Conservation (phyloP, 2,329 filamentous ascomycete species). For the Shiraia sp. region DNA sequence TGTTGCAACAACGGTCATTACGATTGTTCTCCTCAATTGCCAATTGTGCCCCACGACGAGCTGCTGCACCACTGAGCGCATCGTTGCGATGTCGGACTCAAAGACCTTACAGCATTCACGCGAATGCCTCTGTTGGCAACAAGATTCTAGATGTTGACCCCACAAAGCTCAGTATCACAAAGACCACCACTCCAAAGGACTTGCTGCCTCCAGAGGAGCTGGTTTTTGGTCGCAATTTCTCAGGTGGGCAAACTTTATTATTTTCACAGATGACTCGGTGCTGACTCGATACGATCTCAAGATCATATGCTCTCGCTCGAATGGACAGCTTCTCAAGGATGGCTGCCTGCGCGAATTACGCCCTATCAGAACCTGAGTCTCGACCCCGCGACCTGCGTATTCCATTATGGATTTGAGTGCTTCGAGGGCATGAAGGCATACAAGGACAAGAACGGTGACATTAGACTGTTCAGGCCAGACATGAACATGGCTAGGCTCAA, state of each 20-base stretch:
- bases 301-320: constrained; percentile 97
- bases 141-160: constrained; percentile 73
- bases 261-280: constrained; percentile 2
- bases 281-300: constrained; percentile 43
- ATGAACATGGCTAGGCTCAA: constrained; percentile 97
- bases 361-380: constrained; percentile 97
- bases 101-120: constrained; percentile 54
- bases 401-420: constrained; percentile 97
- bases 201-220: constrained; percentile 77
- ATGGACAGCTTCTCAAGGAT: constrained; percentile 85
- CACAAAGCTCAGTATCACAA: constrained; percentile 73
- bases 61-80: constrained; percentile 41
- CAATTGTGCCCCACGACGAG: constrained; percentile 30
- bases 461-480: constrained; percentile 90
- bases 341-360: constrained; percentile 79
- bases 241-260: constrained; percentile 60
- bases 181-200: constrained; percentile 74
- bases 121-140: constrained; percentile 51
- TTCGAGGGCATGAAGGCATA: constrained; percentile 99
- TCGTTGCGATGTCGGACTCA: constrained; percentile 51
- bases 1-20: constrained; percentile 43
- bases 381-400: constrained; percentile 93
- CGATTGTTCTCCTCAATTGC: constrained; percentile 39
- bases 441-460: constrained; percentile 76
- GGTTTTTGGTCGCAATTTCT: constrained; percentile 88